Conservation (phyloP, 352 stramenopile genomes). For the Pythium sukuiense region DNA sequence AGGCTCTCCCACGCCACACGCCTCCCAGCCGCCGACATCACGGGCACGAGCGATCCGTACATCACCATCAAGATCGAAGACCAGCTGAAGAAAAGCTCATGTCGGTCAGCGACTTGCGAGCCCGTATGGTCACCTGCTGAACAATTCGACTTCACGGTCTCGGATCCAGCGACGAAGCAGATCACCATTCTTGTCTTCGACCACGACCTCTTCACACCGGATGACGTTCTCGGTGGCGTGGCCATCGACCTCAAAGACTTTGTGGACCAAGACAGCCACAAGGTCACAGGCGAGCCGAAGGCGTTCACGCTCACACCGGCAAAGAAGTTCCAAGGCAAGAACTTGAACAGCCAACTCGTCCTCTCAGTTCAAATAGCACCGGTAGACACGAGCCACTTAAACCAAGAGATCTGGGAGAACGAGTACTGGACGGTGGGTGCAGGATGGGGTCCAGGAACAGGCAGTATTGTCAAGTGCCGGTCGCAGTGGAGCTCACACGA, state of each 20-base stretch:
- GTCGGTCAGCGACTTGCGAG: constrained; percentile 23
- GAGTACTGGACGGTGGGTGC: constrained; percentile 29
- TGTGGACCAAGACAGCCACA: not conserved
- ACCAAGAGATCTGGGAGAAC: constrained; percentile 45
- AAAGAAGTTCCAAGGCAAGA: constrained; percentile 4
- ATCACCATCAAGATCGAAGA: constrained; percentile 28
- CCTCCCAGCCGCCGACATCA: constrained; percentile 30
- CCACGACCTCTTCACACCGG: constrained; percentile 29
- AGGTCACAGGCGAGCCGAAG: not conserved
- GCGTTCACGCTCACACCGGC: constrained; percentile 27
- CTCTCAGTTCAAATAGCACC: constrained; percentile 27
- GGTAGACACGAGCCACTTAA: constrained; percentile 24
- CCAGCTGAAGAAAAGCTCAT: constrained; percentile 32
- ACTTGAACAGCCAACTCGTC: constrained; percentile 21
- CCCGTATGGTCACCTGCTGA: constrained; percentile 34
- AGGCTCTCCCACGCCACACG: constrained; percentile 34
- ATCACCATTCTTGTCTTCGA: constrained; percentile 35
- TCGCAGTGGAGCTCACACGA: constrained; percentile 31
- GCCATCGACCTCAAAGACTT: constrained; percentile 30
- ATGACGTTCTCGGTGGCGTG: constrained; percentile 31
- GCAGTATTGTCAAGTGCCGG: constrained; percentile 13
- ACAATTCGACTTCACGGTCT: constrained; percentile 42
- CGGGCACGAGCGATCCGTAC: constrained; percentile 40
- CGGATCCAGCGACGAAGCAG: constrained; percentile 9
- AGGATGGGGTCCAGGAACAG: constrained; percentile 29